Conservation (phyloP, 2,329 filamentous ascomycete species). For the Coleophoma crateriformis region DNA sequence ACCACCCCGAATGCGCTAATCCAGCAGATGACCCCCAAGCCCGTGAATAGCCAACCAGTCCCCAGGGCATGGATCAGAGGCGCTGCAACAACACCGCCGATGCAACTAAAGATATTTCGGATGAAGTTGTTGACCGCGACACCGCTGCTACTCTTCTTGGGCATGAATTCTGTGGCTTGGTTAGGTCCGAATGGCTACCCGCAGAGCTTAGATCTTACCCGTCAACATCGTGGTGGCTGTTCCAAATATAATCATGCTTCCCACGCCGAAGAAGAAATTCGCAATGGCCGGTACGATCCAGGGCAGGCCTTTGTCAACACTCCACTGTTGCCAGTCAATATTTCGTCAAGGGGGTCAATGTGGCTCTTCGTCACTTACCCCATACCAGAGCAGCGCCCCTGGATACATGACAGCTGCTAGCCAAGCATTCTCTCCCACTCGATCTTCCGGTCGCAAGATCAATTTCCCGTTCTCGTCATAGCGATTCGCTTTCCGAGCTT, state of each 20-base stretch:
- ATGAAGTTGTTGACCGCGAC: constrained; percentile 80
- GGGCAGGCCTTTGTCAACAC: constrained; percentile 53
- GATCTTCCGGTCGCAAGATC: constrained; percentile 70
- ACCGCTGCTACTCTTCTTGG: constrained; percentile 61
- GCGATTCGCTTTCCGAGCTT: constrained; percentile 64
- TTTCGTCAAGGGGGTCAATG: background rate
- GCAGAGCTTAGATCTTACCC: constrained; percentile 22
- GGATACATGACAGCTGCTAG: constrained; percentile 68
- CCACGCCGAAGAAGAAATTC: constrained; percentile 70
- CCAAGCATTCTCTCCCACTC: constrained; percentile 80
- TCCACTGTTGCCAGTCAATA: constrained; percentile 42
- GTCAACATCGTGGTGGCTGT: constrained; percentile 70
- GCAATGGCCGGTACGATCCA: constrained; percentile 60
- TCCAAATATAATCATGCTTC: constrained; percentile 60
- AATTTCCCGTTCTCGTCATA: constrained; percentile 63
- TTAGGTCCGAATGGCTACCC: constrained; percentile 19
- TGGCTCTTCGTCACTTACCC: constrained; percentile 23
- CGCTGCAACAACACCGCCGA: constrained; percentile 63
- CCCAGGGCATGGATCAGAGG: constrained; percentile 68
- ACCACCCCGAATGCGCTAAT: constrained; percentile 52
- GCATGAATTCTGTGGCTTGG: constrained; percentile 73
- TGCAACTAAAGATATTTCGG: constrained; percentile 70
- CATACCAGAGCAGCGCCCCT: constrained; percentile 66
- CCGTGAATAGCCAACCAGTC: constrained; percentile 72
- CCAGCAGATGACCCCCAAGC: constrained; percentile 48